These are phyloP conservation scores for Cenchrus americanus DNA, from an alignment of 176 grass and related monocot species.

Conservation along the genomic window DNA sequence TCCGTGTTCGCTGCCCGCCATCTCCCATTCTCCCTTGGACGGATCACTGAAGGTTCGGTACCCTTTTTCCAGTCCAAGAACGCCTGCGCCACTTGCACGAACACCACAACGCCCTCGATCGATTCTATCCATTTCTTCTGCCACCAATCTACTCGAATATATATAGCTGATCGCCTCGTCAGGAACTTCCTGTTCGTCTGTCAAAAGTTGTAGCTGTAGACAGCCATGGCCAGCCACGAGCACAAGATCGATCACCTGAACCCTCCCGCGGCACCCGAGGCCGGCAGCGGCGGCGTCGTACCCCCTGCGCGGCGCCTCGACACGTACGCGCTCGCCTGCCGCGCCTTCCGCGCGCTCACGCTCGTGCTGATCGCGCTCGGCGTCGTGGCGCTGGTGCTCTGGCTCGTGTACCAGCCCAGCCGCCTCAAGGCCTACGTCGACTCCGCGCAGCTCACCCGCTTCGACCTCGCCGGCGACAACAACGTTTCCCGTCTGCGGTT, in stretches of 20 bases:
- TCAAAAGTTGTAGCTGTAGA: neutral
- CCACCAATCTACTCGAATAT: too few species aligned
- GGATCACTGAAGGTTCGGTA: neutral
- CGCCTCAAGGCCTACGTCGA: conserved; percentile 50
- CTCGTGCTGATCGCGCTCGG: conserved; percentile 42
- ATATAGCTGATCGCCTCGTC: neutral
- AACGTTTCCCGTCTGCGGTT: conserved; percentile 30
- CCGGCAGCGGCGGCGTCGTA: neutral
- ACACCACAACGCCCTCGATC: neutral
- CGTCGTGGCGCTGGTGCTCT: conserved; percentile 49
- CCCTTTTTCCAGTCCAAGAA: conserved; percentile 15
- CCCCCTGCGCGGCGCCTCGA: neutral
- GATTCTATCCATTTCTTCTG: neutral
- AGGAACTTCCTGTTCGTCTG: neutral
- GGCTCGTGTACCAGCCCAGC: conserved; percentile 62
- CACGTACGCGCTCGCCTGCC: conserved; percentile 28
- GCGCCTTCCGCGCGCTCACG: conserved; percentile 32
- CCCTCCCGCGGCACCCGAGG: neutral
- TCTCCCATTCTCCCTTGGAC: neutral
- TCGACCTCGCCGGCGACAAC: conserved; percentile 40
- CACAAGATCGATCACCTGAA: conserved; percentile 39
- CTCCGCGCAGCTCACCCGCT: conserved; percentile 49
- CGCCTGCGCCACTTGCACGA: neutral
- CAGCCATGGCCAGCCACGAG: conserved; percentile 32
- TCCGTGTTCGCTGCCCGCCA: neutral